Base-by-base conservation (phyloP, 129 eudicot genomes). In the Apium graveolens region DNA sequence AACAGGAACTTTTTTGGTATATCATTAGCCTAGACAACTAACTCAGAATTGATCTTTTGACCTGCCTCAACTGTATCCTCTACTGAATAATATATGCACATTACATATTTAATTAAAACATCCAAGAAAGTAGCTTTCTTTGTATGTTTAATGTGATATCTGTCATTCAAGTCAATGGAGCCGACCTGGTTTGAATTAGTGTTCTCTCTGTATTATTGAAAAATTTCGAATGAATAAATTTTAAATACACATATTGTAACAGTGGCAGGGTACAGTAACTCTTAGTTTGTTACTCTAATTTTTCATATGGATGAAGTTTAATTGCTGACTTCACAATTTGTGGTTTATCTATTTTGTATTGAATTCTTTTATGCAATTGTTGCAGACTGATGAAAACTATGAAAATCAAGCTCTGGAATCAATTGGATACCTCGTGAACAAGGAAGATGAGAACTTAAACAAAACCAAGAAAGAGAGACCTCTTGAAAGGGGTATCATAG, bases 401-500 rank as follows among this genome's bases (percentile, higher is more conserved):
- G 74, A 81, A 14, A 96, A 96, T 78, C 96, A 94, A 0, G 78
- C 88, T 53, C 55, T 90, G 93, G 97, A 92, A 81, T 93, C 96
- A 8, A 90, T 92, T 26, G 99, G 97, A 84, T 96, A 92, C 83
- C 45, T 81, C 9, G 86, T 82, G 42, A 89, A 90, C 73, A 66
- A 74, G 17, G 77, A 76, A 48, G 82, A 84, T 34, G 18, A 72
- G 38, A 80, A 37, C 7, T 49, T 65, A 39, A 31, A 13, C 41
- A 79, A 81, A 77, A 48, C 82, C 31, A 78, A 39, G 60, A 83
- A 84, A 76, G 84, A 76, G 29, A 96, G 93, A 78, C 97, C 97
- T 4, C 96, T 96, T 29, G 95, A 85, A 26, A 87, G 84, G 79
- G 99, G 99, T 20, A 78, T 92, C 26, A 78, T 96, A n/a, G 99